phyloP scores from a whole-genome alignment of 176 grass and related monocot species.

The Triticum urartu region DNA sequence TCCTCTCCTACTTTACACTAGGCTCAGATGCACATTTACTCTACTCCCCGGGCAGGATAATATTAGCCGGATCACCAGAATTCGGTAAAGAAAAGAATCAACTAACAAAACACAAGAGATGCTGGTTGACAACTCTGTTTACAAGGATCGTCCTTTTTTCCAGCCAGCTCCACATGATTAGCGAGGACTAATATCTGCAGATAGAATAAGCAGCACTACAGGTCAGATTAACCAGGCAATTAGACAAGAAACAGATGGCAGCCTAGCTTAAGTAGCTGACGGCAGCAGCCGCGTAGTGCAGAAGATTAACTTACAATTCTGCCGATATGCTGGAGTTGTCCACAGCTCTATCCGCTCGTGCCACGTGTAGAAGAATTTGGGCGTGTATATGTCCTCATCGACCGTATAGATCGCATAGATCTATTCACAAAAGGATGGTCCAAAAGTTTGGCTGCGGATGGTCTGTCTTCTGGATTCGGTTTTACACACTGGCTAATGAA shows the following conservation, averaged over 20 bases:
- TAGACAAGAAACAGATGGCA: conserved; percentile 17
- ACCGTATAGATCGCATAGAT: conserved; percentile 47
- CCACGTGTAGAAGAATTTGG: conserved; percentile 40
- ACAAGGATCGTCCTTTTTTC: not conserved
- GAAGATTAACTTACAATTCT: conserved; percentile 41
- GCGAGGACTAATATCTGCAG: conserved; percentile 36
- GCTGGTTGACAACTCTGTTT: conserved; percentile 22
- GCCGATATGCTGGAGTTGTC: not conserved
- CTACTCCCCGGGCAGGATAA: conserved; percentile 22
- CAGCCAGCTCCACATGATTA: conserved; percentile 34
- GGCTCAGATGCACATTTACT: conserved; percentile 29
- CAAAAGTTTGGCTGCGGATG: conserved; percentile 58
- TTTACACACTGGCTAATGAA: conserved; percentile 70
- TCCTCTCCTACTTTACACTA: conserved; percentile 31
- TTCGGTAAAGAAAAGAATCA: conserved; percentile 52
- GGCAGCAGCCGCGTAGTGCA: not conserved
- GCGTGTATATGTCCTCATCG: conserved; percentile 43
- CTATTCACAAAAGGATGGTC: conserved; percentile 69
- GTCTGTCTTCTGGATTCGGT: conserved; percentile 60
- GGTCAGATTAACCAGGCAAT: conserved; percentile 33
- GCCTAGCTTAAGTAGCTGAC: not conserved
- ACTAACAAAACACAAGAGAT: conserved; percentile 30
- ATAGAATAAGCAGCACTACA: conserved; percentile 3
- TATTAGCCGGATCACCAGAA: conserved; percentile 20
- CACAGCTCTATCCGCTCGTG: conserved; percentile 13